Evolutionary conservation across 2,329 filamentous ascomycete genomes (phyloP), one percentile per base, ranked within the genome.

Genomic region (Teratosphaeria pseudoeucalypti): DNA sequence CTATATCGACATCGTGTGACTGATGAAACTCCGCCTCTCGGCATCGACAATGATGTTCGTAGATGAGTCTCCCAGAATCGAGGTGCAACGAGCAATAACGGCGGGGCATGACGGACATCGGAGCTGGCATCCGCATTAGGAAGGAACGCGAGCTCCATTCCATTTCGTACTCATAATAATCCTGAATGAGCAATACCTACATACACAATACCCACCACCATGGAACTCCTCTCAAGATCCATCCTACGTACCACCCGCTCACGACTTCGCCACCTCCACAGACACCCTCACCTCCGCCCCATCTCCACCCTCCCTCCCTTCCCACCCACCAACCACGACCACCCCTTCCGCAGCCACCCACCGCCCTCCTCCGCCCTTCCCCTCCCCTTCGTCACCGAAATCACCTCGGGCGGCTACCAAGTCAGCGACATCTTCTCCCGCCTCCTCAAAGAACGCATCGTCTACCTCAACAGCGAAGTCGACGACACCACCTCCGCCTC

Each of bases 401-500:
- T 77, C 61, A 71, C 78, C 43, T 76, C 77, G 68, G 78, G 78
- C 64, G 77, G 77, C 63, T 80, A 75, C 75, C 78, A 79, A 69
- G 80, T 78, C 57, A 78, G 52, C 55, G 78, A 77, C 63, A 79
- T 75, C 60, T 78, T 74, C 72, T 78, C 73, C 32, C 75, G 77
- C 56, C 73, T 78, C 11, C 72, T 79, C n/a, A 76, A 78, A 68
- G 92, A 97, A 80, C 89, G 92, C 64, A 97, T 97, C 70, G 82
- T 99, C 70, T 96, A 89, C 72, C 82, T 97, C 39, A 96, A 96
- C 70, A 92, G 92, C 70, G 82, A 89, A 70, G 91, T 97, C 60
- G 89, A 97, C 77, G 90, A 96, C 71, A 87, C 84, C 52, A 85
- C 94, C 66, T 95, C 91, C 43, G 92, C 94, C n/a, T 89, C 88